Percentiles rank a stretch among this genome's conserved stretches.
Evolutionary conservation across 495 filamentous ascomycete species (phyloP).

Genomic region (Xylaria castorea): DNA sequence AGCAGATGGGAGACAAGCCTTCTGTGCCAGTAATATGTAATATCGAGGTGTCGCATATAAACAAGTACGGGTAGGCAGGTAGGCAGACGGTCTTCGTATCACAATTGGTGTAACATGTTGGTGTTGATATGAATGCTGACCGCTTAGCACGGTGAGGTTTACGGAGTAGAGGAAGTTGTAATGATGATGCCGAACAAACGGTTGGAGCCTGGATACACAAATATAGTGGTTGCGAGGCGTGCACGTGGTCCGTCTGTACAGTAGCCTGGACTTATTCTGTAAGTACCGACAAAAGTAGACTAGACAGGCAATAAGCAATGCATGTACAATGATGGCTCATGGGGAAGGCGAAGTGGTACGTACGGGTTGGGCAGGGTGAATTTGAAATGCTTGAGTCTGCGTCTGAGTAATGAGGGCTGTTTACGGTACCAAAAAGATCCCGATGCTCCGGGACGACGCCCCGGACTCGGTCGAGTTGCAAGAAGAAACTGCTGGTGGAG

Average conservation of each 20-base stretch:
- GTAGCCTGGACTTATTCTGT: not conserved
- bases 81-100: not conserved
- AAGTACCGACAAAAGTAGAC: not conserved
- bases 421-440: not conserved
- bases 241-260: not conserved
- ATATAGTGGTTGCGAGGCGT: not conserved
- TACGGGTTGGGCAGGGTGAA: constrained; percentile 1
- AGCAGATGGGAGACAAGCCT: not conserved
- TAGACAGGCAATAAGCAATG: not conserved
- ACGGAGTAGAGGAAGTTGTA: not conserved
- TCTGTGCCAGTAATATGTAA: not conserved
- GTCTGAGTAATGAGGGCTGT: constrained; percentile 11
- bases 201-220: not conserved
- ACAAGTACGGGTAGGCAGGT: not conserved
- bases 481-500: not conserved
- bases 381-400: constrained; percentile 15
- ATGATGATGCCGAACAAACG: not conserved
- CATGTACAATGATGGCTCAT: not conserved
- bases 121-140: not conserved
- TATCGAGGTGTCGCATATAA: not conserved
- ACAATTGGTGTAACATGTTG: not conserved
- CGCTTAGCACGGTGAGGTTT: not conserved
- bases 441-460: not conserved
- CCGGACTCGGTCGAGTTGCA: not conserved
- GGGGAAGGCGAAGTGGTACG: not conserved